These are phyloP conservation scores for Hyaloscypha variabilis DNA, from an alignment of 495 filamentous ascomycete genomes.

Conservation along the genomic window DNA sequence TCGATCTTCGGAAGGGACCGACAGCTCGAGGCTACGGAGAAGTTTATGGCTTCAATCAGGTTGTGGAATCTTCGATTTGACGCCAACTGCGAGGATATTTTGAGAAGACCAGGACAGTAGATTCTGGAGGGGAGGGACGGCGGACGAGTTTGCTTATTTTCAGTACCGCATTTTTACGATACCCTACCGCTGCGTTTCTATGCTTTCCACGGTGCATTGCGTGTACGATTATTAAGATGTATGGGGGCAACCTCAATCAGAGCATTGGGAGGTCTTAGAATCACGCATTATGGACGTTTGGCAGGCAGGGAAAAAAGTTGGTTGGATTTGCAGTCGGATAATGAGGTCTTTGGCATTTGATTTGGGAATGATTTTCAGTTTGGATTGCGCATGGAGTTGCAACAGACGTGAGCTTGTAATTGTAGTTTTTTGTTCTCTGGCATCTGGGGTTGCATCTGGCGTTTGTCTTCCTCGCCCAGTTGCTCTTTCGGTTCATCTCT, in stretches of 20 bases:
- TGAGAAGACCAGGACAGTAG: slow-evolving; percentile 42
- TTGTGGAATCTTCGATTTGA: slow-evolving; percentile 96
- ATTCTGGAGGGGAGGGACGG: neutral
- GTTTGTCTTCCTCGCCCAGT: slow-evolving; percentile 15
- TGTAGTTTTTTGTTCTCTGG: slow-evolving; percentile 21
- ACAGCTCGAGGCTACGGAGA: slow-evolving; percentile 90
- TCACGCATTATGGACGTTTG: slow-evolving; percentile 20
- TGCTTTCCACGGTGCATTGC: slow-evolving; percentile 8
- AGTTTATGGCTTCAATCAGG: slow-evolving; percentile 89
- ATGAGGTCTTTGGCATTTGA: neutral
- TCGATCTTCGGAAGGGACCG: slow-evolving; percentile 94
- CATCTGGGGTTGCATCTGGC: slow-evolving; percentile 16
- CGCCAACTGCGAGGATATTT: slow-evolving; percentile 92
- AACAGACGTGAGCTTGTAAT: slow-evolving; percentile 19
- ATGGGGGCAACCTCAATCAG: slow-evolving; percentile 16
- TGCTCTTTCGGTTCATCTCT: slow-evolving; percentile 8
- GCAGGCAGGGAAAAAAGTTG: slow-evolving; percentile 21
- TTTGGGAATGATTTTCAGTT: neutral
- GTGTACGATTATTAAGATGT: slow-evolving; percentile 21
- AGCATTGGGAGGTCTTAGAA: slow-evolving; percentile 17
- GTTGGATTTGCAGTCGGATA: slow-evolving; percentile 14
- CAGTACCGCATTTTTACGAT: slow-evolving; percentile 23
- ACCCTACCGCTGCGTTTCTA: slow-evolving; percentile 26
- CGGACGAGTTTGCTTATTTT: slow-evolving; percentile 13
- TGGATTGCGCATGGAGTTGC: slow-evolving; percentile 3